Evolutionary conservation across 345 rosid genomes (phyloP).

Genomic region (Boechera retrofracta): DNA sequence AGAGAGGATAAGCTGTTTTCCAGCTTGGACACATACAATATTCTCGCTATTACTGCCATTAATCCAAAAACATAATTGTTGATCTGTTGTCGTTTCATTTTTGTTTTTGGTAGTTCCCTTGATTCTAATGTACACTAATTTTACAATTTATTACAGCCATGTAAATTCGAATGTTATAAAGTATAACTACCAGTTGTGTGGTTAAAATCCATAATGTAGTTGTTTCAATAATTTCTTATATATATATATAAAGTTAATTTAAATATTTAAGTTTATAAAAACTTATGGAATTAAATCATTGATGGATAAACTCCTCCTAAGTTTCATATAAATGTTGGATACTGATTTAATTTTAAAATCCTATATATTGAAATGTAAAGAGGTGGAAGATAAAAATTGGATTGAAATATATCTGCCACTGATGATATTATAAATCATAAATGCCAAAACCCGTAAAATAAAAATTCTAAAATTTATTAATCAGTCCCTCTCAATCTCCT

Average conservation of each 20-base stretch:
- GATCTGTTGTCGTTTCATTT: neutral
- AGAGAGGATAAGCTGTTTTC: slow-evolving; percentile 20
- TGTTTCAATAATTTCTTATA: neutral
- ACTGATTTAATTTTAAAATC: neutral
- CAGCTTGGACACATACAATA: slow-evolving; percentile 10
- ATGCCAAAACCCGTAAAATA: slow-evolving; percentile 5
- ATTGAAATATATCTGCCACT: neutral
- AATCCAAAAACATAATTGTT: neutral
- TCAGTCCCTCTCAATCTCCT: slow-evolving; percentile 56
- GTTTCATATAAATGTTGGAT: neutral
- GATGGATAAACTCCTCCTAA: neutral
- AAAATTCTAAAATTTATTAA: neutral
- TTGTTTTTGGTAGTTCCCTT: neutral
- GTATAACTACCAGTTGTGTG: neutral
- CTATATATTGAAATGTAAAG: neutral
- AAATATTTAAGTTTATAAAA: neutral
- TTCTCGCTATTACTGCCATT: neutral
- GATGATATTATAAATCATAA: neutral
- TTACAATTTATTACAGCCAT: neutral
- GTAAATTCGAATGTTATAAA: neutral
- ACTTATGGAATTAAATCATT: neutral
- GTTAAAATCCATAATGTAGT: neutral
- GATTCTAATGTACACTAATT: slow-evolving; percentile 7
- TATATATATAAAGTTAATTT: neutral
- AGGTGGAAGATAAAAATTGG: too few relatives aligned